Base-by-base conservation (phyloP, 1,284 basidiomycete genomes). In the Anthracocystis walkeri region DNA sequence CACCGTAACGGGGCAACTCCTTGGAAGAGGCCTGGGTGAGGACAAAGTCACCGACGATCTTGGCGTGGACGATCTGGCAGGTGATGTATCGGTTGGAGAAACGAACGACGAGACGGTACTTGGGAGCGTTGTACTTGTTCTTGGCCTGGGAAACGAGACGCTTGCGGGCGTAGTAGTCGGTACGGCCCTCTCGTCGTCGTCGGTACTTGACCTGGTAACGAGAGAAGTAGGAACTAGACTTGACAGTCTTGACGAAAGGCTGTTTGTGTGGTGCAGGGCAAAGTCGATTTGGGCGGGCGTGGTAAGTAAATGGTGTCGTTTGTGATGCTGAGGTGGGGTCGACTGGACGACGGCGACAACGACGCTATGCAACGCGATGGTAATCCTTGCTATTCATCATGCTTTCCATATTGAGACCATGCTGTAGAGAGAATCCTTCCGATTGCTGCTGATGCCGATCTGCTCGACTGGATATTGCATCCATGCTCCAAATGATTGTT, bases 81-180 rank as follows among this genome's bases (percentile, higher is more conserved):
- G 81, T 82, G 57, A 84, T 76, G 69, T 78, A 84, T 41, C 74
- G 71, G 83, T 84, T 84, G 54, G 81, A 83, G 81, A 97, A 95
- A 82, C 97, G 94, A 84, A 99, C 97, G 71, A 98, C 97, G 53
- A 98, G 91, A 75, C 95, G 93, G 89, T 97, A 98, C 89, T 98
- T 98, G 75, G 95, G 95, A 41, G 94, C 93, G 84, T 97, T 96
- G 62, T 98, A 99, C 90, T 99, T 99, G 92, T 98, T 99, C 91
- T 99, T 99, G 78, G 96, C 95, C 90, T 99, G 97, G 66, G 93
- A 91, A 78, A 97, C 90, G 64, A 99, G 90, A 82, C 94, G 92
- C 89, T 97, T 96, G 83, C 96, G 93, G 68, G 96, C 96, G 86
- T 98, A 97, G 90, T 98, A 99, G 87, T 99, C 97, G 80, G 97